These are phyloP conservation scores for Sequoia sempervirens DNA, from an alignment of 75 land plant genomes.

Conservation along the genomic window DNA sequence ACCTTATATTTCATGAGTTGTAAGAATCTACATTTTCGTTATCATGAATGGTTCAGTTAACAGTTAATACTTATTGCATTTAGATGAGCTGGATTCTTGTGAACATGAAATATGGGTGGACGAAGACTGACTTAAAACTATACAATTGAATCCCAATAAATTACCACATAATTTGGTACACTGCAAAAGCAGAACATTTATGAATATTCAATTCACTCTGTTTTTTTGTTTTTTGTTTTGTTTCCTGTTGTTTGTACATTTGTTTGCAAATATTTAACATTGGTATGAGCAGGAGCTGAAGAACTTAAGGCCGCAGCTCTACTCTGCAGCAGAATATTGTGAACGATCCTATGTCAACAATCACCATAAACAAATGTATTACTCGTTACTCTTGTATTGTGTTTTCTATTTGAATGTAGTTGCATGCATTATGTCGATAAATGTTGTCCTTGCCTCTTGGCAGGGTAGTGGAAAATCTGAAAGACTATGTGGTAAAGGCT, in stretches of 20 bases:
- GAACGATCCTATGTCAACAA: constrained; percentile 61
- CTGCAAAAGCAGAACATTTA: too few species aligned
- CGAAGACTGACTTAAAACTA: too few species aligned
- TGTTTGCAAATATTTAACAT: not conserved
- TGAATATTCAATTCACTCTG: not conserved
- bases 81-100: too few species aligned
- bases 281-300: constrained; percentile 59
- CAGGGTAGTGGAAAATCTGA: constrained; percentile 79
- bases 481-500: constrained; percentile 83
- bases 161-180: too few species aligned
- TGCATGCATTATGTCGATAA: not conserved
- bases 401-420: not conserved
- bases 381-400: not conserved
- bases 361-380: constrained; percentile 50
- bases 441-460: constrained; percentile 5
- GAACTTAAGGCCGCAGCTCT: constrained; percentile 61
- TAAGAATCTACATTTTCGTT: too few species aligned
- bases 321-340: constrained; percentile 88
- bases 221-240: not conserved
- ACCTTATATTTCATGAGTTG: too few species aligned
- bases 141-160: too few species aligned
- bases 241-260: constrained; percentile 2
- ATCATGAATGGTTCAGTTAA: too few species aligned
- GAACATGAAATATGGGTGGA: too few species aligned
- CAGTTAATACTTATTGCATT: too few species aligned